phyloP scores from a whole-genome alignment of 805 yeast genomes.

The Starmerella bombicola region DNA sequence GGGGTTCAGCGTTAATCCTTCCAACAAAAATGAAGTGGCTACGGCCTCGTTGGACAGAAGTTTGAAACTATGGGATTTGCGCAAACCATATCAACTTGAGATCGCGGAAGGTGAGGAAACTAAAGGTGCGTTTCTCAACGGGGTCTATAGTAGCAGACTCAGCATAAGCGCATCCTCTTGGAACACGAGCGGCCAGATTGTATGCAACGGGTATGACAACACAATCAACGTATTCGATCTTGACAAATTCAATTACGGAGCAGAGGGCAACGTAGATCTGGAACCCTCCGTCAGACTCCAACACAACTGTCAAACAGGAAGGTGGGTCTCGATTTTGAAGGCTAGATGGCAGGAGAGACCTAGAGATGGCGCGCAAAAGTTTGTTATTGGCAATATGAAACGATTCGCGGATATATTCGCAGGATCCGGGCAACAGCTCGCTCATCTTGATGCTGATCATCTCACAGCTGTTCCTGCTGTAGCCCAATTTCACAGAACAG shows the following conservation, averaged over 20 bases:
- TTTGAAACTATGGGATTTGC: slow-evolving; percentile 73
- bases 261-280: slow-evolving; percentile 25
- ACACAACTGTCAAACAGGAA: slow-evolving; percentile 92
- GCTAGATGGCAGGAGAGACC: slow-evolving; percentile 77
- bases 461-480: slow-evolving; percentile 94
- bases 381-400: slow-evolving; percentile 89
- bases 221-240: slow-evolving; percentile 61
- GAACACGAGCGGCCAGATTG: slow-evolving; percentile 53
- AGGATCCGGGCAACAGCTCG: slow-evolving; percentile 62
- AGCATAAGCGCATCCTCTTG: slow-evolving; percentile 81
- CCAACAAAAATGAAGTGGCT: slow-evolving; percentile 50
- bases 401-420: slow-evolving; percentile 72
- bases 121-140: slow-evolving; percentile 30
- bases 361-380: slow-evolving; percentile 59
- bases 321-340: slow-evolving; percentile 90
- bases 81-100: slow-evolving; percentile 29
- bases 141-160: slow-evolving; percentile 57
- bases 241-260: slow-evolving; percentile 23
- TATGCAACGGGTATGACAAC: slow-evolving; percentile 90
- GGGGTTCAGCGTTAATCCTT: slow-evolving; percentile 70
- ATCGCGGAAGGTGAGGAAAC: slow-evolving; percentile 14
- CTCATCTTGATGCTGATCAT: slow-evolving; percentile 49
- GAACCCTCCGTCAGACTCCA: slow-evolving; percentile 51
- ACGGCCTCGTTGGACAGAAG: slow-evolving; percentile 85
- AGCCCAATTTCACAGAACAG: slow-evolving; percentile 64